Percentiles rank a stretch among this genome's conserved stretches.
Evolutionary conservation across 176 grass and related monocot genomes (phyloP).

Genomic region (Oryza longistaminata): DNA sequence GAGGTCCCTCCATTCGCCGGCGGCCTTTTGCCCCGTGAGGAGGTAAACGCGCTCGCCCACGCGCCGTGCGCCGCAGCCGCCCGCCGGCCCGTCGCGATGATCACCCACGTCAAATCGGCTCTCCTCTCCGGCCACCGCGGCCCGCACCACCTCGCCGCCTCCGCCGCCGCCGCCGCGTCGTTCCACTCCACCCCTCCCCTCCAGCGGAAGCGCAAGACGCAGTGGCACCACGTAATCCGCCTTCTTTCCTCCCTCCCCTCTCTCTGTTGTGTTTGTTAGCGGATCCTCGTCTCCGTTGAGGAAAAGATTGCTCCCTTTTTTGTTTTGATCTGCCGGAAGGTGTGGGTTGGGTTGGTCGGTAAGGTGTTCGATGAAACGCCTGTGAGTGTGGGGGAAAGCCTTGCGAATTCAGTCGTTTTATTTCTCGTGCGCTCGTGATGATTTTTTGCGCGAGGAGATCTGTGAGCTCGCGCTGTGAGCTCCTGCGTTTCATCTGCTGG

Average conservation of each 20-base stretch:
- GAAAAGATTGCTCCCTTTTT: neutral
- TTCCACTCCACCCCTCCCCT: constrained; percentile 85
- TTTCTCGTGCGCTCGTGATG: constrained; percentile 22
- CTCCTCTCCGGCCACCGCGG: constrained; percentile 30
- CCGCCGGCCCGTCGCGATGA: neutral
- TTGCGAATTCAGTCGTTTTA: neutral
- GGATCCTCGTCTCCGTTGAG: neutral
- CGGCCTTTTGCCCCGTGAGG: neutral
- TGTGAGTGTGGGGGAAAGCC: neutral
- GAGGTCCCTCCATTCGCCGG: neutral
- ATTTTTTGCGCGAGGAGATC: neutral
- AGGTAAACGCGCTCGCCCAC: too few species aligned
- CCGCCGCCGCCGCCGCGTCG: constrained; percentile 29
- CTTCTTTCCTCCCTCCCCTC: neutral
- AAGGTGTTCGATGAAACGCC: constrained; percentile 53
- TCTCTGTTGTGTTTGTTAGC: neutral
- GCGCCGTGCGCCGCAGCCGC: neutral
- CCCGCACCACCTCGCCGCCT: constrained; percentile 7
- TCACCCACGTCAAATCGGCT: constrained; percentile 43
- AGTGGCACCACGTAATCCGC: constrained; percentile 68
- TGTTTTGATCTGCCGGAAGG: constrained; percentile 9
- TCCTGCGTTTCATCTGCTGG: constrained; percentile 4
- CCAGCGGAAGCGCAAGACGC: constrained; percentile 62
- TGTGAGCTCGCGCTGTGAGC: neutral
- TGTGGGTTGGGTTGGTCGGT: neutral